These are phyloP conservation scores for Toxicodendron radicans DNA, from an alignment of 345 rosid species.

Conservation along the genomic window DNA sequence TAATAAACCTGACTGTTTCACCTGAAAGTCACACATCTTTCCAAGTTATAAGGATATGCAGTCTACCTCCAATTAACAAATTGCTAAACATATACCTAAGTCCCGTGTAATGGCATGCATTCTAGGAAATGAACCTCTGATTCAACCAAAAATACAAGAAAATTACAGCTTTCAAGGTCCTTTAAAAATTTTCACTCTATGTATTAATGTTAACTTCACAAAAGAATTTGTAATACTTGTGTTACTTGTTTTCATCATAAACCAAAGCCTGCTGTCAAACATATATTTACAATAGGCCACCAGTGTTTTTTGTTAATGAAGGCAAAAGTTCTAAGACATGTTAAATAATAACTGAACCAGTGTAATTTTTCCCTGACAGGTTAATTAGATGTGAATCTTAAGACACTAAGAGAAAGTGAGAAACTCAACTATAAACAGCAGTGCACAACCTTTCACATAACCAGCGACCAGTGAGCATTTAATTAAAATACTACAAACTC, in stretches of 20 bases:
- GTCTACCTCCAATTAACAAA: background rate
- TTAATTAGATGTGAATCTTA: background rate
- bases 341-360: background rate
- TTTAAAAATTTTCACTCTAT: background rate
- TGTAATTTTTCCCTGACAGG: background rate
- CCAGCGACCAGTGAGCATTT: background rate
- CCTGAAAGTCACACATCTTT: background rate
- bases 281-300: background rate
- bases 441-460: background rate
- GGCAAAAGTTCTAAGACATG: background rate
- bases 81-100: background rate
- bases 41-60: background rate
- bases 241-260: background rate
- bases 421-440: background rate
- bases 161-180: background rate
- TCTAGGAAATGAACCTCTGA: background rate
- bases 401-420: constrained; percentile 2
- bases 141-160: background rate
- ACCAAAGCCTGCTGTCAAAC: background rate
- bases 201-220: background rate
- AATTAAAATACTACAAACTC: background rate
- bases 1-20: background rate
- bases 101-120: background rate
- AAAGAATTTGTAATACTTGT: background rate
- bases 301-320: background rate